Evolutionary conservation across 1,284 basidiomycete genomes (phyloP).

Genomic region (Athelia sp.): DNA sequence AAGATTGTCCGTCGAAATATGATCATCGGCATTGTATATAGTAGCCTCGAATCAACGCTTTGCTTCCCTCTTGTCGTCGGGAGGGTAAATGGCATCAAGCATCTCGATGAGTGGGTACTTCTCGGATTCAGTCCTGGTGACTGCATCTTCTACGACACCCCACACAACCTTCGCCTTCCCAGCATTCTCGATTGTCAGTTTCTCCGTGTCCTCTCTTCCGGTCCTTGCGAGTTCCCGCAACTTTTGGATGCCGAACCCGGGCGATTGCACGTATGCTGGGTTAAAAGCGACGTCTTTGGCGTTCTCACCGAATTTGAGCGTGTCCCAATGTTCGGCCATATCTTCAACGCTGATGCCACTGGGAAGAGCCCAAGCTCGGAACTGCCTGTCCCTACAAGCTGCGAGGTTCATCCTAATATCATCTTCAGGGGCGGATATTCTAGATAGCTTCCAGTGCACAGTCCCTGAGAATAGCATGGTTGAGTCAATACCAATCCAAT

Average conservation of each 20-base stretch:
- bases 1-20: too few species aligned
- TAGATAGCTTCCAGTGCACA: conserved; percentile 45
- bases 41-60: too few species aligned
- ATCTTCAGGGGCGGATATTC: conserved; percentile 23
- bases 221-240: conserved; percentile 31
- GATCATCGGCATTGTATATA: too few species aligned
- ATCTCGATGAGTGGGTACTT: too few species aligned
- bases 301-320: conserved; percentile 38
- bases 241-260: conserved; percentile 20
- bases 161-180: conserved; percentile 26
- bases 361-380: conserved; percentile 40
- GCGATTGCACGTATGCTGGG: conserved; percentile 12
- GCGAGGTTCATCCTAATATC: conserved; percentile 29
- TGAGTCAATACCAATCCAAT: neutral
- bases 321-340: conserved; percentile 43
- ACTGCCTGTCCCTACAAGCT: conserved; percentile 33
- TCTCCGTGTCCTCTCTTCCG: conserved; percentile 27
- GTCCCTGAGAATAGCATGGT: conserved; percentile 40
- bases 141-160: conserved; percentile 2
- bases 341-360: conserved; percentile 37
- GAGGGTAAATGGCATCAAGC: too few species aligned
- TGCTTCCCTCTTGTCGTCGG: too few species aligned
- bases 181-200: conserved; percentile 13
- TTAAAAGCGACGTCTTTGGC: conserved; percentile 4
- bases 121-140: too few species aligned